Evolutionary conservation across 1,139 yeast species (phyloP), one percentile per base, ranked within the genome.

Genomic region (Diutina pseudorugosa): DNA sequence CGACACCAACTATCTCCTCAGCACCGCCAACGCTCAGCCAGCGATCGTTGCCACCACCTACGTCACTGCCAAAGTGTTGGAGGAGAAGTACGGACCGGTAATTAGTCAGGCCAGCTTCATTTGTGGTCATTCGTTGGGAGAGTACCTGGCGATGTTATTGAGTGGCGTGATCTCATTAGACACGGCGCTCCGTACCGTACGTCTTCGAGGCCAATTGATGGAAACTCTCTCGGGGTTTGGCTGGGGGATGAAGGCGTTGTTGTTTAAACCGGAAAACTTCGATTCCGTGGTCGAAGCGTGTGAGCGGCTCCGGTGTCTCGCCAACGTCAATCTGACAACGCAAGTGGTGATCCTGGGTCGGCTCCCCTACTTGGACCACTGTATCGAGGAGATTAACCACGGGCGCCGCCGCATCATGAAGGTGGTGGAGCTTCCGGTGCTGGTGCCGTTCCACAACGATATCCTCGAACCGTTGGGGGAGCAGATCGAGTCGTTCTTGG

Each of bases 371-470:
- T 47, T 57, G 2, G 54, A 54, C 18, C 42, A 47, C 4, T 52
- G 53, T n/a, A 49, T 55, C 4, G 53, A n/a, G 12, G 49, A 51
- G 21, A 44, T 57, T 43, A 56, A 57, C 41, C 12, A 42, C 21
- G 51, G 50, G n/a, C 53, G 55, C 21, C 61, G 59, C 41, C 52
- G 58, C 9, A 60, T 67, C 9, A 56, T 68, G 19, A 66, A 66
- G 55, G 56, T 63, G 1, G 63, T 66, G 8, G 59, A 59, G 27
- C 61, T 80, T 50, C 75, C 78, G 0, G 84, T 79, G 2, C 63
- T 71, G 2, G 75, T 80, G 1, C 83, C 85, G 6, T 80, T 80
- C 61, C 85, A 80, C 60, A 74, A 72, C 51, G 57, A 62, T 1
- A 57, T 69, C 20, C 65, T 80, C 60, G 54, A 56, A 23, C 64